Evolutionary conservation across 495 filamentous ascomycete genomes (phyloP).

Genomic region (Xylaria bambusicola): DNA sequence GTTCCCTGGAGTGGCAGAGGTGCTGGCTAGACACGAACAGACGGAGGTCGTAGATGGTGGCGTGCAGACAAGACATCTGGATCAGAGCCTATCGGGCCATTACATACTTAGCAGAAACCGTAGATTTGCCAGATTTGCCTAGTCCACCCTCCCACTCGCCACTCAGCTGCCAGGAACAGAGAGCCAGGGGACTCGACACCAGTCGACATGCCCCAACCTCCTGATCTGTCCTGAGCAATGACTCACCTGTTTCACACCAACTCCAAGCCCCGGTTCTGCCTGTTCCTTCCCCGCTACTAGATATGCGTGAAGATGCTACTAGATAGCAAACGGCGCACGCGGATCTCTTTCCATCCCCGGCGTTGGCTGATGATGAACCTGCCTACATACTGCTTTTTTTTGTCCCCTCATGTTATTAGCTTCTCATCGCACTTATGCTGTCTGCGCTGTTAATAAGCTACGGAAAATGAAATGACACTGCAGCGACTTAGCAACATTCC

Average conservation of each 20-base stretch:
- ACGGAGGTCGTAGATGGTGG: background rate
- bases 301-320: conserved; percentile 4
- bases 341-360: too few relatives aligned
- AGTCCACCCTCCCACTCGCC: too few relatives aligned
- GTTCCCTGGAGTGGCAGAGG: too few relatives aligned
- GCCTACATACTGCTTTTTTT: background rate
- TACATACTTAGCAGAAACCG: background rate
- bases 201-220: conserved; percentile 26
- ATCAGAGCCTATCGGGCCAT: conserved; percentile 6
- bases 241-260: conserved; percentile 30
- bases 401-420: background rate
- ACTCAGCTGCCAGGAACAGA: conserved; percentile 13
- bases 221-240: conserved; percentile 29
- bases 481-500: background rate
- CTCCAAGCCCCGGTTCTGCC: conserved; percentile 13
- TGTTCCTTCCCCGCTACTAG: too few relatives aligned
- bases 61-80: conserved; percentile 1
- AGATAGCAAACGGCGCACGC: conserved; percentile 9
- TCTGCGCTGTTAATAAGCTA: background rate
- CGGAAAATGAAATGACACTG: background rate
- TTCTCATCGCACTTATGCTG: background rate
- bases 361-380: too few relatives aligned
- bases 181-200: conserved; percentile 10
- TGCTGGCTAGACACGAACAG: background rate
- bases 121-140: too few relatives aligned